Percentiles rank a stretch among this genome's conserved stretches.
These are phyloP conservation scores for Borealophlyctis nickersoniae DNA, from an alignment of 192 early-diverging fungal genomes.

Conservation along the genomic window DNA sequence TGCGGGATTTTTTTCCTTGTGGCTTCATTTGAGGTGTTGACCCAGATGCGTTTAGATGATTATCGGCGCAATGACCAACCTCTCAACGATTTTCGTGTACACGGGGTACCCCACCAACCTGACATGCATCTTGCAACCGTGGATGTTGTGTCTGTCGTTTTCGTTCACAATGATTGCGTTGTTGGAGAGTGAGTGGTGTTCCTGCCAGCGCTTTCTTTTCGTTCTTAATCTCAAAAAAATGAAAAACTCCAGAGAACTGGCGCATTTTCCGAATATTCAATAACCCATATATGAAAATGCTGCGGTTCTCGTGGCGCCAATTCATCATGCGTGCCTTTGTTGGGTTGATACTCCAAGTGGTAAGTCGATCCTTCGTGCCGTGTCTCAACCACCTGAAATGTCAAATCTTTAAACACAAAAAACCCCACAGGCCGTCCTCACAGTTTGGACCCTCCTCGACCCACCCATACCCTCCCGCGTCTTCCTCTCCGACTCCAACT, in stretches of 20 bases:
- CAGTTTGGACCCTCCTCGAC: conserved; percentile 6
- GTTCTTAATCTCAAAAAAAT: too few relatives aligned
- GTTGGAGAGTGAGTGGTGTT: conserved; percentile 9
- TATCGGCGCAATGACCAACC: neutral
- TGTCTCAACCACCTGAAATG: too few relatives aligned
- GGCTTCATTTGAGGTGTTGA: too few relatives aligned
- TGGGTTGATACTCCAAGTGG: neutral
- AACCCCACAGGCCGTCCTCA: neutral
- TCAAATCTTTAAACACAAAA: too few relatives aligned
- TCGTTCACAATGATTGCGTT: neutral
- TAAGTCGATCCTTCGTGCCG: neutral
- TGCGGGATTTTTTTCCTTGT: too few relatives aligned
- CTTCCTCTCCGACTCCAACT: conserved; percentile 4
- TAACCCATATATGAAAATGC: conserved; percentile 4
- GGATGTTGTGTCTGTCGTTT: conserved; percentile 6
- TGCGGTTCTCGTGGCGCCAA: neutral
- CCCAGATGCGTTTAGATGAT: conserved; percentile 15
- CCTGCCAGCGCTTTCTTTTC: too few relatives aligned
- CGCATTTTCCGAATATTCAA: conserved; percentile 7
- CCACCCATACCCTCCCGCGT: conserved; percentile 1
- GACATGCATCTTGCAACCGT: conserved; percentile 8
- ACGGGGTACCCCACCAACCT: conserved; percentile 3
- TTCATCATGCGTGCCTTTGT: neutral
- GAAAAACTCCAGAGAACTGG: conserved; percentile 9
- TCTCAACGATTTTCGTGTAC: conserved; percentile 5